Percentiles rank a stretch among this genome's conserved stretches.
These are phyloP conservation scores for Stemphylium lycopersici DNA, from an alignment of 2,329 filamentous ascomycete species.

Conservation along the genomic window DNA sequence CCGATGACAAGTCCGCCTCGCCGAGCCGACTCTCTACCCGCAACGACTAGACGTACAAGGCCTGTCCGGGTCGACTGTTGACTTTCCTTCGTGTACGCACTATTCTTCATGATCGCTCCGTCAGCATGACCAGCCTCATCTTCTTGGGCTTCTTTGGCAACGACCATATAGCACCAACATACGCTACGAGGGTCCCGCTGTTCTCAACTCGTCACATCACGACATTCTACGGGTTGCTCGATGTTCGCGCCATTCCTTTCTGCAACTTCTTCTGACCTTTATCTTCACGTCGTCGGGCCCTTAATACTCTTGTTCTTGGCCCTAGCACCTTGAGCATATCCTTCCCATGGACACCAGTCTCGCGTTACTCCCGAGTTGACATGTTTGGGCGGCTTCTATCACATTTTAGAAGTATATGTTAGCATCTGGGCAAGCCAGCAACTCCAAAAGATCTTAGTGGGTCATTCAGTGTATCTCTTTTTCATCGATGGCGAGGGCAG, in stretches of 20 bases:
- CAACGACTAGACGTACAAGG: constrained; percentile 32
- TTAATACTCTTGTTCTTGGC: constrained; percentile 30
- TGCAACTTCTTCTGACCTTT: constrained; percentile 12
- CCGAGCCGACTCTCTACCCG: constrained; percentile 30
- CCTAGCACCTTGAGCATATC: constrained; percentile 27
- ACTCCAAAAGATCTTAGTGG: constrained; percentile 29
- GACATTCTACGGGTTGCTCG: constrained; percentile 1
- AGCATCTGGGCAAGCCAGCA: constrained; percentile 28
- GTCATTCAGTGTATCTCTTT: constrained; percentile 33
- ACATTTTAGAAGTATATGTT: constrained; percentile 38
- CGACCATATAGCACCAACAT: constrained; percentile 21
- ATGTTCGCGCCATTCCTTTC: constrained; percentile 24
- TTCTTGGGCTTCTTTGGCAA: constrained; percentile 26
- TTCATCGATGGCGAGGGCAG: constrained; percentile 34
- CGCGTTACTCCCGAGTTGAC: constrained; percentile 15
- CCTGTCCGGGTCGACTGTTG: constrained; percentile 9
- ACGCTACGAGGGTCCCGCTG: constrained; percentile 19
- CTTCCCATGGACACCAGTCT: constrained; percentile 21
- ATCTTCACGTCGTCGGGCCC: constrained; percentile 20
- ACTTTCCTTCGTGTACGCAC: constrained; percentile 27
- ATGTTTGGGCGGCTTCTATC: constrained; percentile 21
- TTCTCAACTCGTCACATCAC: constrained; percentile 18
- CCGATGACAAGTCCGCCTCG: constrained; percentile 31
- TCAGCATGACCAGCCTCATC: constrained; percentile 32
- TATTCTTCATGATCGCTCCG: constrained; percentile 42